A percentile compares a stretch with the other conserved stretches of the same genome.
phyloP scores from a whole-genome alignment of 73 alveolate genomes.

The Uronychia setigera region DNA sequence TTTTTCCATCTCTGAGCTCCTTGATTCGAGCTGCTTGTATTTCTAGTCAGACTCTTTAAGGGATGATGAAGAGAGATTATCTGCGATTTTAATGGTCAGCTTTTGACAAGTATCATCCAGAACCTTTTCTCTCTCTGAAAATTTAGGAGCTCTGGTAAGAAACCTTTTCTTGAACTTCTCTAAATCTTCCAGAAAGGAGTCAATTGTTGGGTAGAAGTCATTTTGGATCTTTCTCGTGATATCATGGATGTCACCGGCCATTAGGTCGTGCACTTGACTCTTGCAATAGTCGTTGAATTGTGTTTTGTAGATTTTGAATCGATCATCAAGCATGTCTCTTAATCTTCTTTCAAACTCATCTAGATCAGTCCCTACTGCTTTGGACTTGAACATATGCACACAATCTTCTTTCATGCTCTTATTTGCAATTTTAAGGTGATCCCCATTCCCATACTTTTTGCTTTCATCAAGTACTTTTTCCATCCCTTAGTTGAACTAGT shows the following conservation, averaged over 20 bases:
- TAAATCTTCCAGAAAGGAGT: constrained; percentile 25
- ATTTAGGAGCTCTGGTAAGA: constrained; percentile 19
- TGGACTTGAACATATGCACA: constrained; percentile 32
- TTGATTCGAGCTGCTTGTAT: constrained; percentile 17
- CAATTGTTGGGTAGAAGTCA: constrained; percentile 32
- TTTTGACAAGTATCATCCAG: neutral
- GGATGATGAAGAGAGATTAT: constrained; percentile 13
- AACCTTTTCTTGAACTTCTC: constrained; percentile 29
- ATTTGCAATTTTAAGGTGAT: constrained; percentile 12
- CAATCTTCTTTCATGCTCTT: constrained; percentile 21
- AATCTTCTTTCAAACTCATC: constrained; percentile 19
- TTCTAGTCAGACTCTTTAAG: constrained; percentile 4
- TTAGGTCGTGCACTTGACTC: constrained; percentile 1
- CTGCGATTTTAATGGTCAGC: constrained; percentile 48
- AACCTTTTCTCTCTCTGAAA: neutral
- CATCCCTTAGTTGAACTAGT: constrained; percentile 9
- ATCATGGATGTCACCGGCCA: constrained; percentile 7
- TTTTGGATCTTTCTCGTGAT: constrained; percentile 23
- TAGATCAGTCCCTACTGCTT: constrained; percentile 43
- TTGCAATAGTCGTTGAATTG: constrained; percentile 21
- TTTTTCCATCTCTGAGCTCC: constrained; percentile 65
- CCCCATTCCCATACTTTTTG: neutral
- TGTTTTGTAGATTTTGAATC: constrained; percentile 14
- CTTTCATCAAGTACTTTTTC: constrained; percentile 30
- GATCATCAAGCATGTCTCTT: constrained; percentile 30